Conservation (phyloP, 2,329 filamentous ascomycete genomes). For the Beauveria sp. region DNA sequence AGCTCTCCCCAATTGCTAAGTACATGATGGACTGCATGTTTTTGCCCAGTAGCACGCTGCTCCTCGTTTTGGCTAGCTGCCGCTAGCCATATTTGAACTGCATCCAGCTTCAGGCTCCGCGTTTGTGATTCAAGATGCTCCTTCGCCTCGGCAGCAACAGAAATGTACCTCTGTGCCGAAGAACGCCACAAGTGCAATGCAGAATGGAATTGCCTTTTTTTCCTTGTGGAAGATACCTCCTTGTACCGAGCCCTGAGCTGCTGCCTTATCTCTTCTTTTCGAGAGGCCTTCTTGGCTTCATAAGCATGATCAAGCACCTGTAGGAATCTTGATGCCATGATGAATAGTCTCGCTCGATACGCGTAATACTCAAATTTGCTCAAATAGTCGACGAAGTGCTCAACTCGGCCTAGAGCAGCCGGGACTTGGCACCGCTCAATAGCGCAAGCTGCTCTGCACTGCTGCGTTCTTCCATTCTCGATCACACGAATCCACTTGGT, state of each 20-base stretch:
- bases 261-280: constrained; percentile 9
- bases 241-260: constrained; percentile 9
- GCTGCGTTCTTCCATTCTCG: neutral
- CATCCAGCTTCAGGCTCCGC: neutral
- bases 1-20: constrained; percentile 20
- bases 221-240: constrained; percentile 3
- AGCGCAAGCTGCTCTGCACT: neutral
- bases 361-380: constrained; percentile 1
- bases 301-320: constrained; percentile 4
- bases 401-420: neutral
- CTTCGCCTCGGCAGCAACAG: neutral
- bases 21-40: neutral
- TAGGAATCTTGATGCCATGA: constrained; percentile 5
- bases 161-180: neutral
- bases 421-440: neutral
- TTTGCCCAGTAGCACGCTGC: neutral
- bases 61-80: constrained; percentile 15
- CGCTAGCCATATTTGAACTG: constrained; percentile 19
- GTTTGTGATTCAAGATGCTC: constrained; percentile 9
- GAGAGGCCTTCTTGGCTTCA: neutral
- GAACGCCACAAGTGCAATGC: neutral
- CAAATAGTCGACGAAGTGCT: neutral
- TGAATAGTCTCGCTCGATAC: constrained; percentile 5
- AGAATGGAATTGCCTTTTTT: constrained; percentile 6
- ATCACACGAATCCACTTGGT: neutral